These are phyloP conservation scores for Haplosporangium sp. DNA, from an alignment of 371 early-diverging fungal genomes.

Conservation along the genomic window DNA sequence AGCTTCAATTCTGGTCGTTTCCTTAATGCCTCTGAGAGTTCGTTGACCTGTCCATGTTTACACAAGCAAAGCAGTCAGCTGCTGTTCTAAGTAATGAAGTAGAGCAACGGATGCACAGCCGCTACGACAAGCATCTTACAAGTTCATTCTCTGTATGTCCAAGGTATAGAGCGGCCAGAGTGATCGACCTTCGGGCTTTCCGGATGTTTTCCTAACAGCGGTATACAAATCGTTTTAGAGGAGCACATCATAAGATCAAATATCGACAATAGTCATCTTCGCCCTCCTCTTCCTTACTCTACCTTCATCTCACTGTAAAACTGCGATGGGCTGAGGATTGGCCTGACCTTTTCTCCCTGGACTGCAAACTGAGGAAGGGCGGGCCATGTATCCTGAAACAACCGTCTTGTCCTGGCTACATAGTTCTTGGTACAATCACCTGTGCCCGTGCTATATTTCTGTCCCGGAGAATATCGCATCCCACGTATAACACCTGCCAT, in stretches of 20 bases:
- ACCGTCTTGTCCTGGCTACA: conserved; percentile 17
- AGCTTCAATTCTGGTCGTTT: conserved; percentile 67
- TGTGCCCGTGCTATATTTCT: neutral
- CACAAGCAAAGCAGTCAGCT: neutral
- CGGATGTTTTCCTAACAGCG: conserved; percentile 64
- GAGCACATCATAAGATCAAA: neutral
- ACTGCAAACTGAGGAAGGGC: conserved; percentile 52
- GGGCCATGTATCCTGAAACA: conserved; percentile 41
- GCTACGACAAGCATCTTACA: conserved; percentile 54
- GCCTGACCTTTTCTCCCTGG: conserved; percentile 54
- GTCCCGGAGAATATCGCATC: conserved; percentile 9
- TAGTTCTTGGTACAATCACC: conserved; percentile 13
- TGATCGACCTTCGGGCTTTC: conserved; percentile 78
- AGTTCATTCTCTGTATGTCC: conserved; percentile 86
- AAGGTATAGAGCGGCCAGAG: conserved; percentile 89
- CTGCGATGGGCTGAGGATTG: conserved; percentile 58
- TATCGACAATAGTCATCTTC: neutral
- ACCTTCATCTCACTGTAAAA: conserved; percentile 66
- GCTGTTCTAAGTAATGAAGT: too few relatives aligned
- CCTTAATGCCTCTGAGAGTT: conserved; percentile 66
- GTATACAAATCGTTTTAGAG: too few relatives aligned
- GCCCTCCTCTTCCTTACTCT: too few relatives aligned
- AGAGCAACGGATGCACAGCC: too few relatives aligned
- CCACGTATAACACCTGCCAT: neutral
- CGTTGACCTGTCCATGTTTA: conserved; percentile 59